Evolutionary conservation across 352 stramenopile species (phyloP).

Genomic region (Aphanomyces euteiches): DNA sequence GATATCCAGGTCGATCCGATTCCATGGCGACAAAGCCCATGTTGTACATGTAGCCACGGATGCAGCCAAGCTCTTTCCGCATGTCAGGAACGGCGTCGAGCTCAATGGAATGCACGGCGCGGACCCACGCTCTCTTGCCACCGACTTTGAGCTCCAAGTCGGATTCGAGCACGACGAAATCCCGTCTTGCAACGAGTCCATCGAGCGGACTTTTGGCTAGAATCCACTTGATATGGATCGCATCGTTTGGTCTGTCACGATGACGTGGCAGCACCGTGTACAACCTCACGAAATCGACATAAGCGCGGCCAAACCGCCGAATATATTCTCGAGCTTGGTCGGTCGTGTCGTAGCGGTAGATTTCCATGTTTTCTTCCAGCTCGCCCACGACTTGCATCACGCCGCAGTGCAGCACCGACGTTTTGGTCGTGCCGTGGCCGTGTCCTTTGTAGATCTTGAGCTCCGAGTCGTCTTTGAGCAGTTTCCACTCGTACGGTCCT

Average conservation of each 20-base stretch:
- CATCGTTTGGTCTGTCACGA: neutral
- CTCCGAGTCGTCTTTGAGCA: neutral
- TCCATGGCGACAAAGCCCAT: too few relatives aligned
- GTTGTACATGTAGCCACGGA: too few relatives aligned
- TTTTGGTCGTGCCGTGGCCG: neutral
- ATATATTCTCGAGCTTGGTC: neutral
- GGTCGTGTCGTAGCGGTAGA: conserved; percentile 1
- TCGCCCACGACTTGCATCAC: neutral
- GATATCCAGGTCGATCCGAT: too few relatives aligned
- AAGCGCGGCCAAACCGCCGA: neutral
- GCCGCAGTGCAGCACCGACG: neutral
- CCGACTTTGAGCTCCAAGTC: neutral
- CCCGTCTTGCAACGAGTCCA: neutral
- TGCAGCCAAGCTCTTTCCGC: too few relatives aligned
- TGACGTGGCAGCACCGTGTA: neutral
- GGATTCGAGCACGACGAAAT: neutral
- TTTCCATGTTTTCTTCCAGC: neutral
- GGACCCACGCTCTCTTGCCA: too few relatives aligned
- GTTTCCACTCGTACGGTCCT: neutral
- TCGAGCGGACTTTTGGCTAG: neutral
- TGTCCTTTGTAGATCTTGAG: conserved; percentile 9
- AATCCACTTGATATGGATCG: neutral
- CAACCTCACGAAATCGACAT: neutral
- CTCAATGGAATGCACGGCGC: too few relatives aligned
- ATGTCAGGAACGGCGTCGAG: too few relatives aligned